Evolutionary conservation across 306 rosid genomes (phyloP), one percentile per base, ranked within the genome.

Genomic region (Fagus sylvatica): DNA sequence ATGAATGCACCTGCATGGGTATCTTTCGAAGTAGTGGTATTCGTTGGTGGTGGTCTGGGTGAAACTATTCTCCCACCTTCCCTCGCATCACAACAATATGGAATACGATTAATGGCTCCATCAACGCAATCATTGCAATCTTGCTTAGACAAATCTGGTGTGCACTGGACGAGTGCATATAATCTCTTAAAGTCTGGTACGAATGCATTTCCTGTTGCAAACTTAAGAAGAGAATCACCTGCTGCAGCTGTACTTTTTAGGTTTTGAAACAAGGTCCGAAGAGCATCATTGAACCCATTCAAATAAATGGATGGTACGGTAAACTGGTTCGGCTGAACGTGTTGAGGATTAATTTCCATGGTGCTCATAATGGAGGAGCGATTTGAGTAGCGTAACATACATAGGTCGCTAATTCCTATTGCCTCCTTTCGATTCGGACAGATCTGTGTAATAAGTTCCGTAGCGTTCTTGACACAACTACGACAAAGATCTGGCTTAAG

Each of bases 401-500:
- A 89, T 5, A 19, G 6, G 32, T 81, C 86, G 62, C 74, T 71
- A 86, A 78, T 61, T 0, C 78, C 77, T 9, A 87, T 51, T 13
- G 93, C 89, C 46, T 83, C 89, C 54, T 83, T 89, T 80, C 83
- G 91, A 54, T 79, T 70, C 4, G 88, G 90, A 66, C 90, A 89
- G 6, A 0, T 32, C 72, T 41, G 15, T 2, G 61, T 56, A 72
- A 88, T 87, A 10, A 22, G 76, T 28, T 39, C 12, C 12, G 37
- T 71, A 0, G 89, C 76, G 67, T 75, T 84, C 2, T 74, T 69
- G 72, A 89, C 77, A 77, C 96, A 91, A 60, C 64, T 70, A 0
- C 80, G 77, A 67, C 96, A 89, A 0, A 2, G 54, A 28, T 74
- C 85, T 2, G 57, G 49, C 5, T 28, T 34, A 6, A 88, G 56